These are phyloP conservation scores for Aspergillus taichungensis DNA, from an alignment of 495 filamentous ascomycete genomes.

Conservation along the genomic window DNA sequence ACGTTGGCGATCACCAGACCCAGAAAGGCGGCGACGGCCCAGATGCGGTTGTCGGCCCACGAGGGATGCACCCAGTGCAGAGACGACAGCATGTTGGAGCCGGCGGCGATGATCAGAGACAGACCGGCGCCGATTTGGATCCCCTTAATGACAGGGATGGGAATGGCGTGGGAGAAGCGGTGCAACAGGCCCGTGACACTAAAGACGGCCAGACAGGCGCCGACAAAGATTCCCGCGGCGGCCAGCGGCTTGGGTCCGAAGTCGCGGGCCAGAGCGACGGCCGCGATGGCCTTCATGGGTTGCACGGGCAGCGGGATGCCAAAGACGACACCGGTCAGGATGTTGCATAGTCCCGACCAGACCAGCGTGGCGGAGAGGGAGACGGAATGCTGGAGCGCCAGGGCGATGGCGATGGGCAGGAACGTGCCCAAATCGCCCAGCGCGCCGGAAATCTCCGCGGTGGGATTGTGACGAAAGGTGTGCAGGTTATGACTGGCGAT, in stretches of 20 bases:
- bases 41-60: constrained; percentile 64
- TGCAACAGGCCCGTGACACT: constrained; percentile 65
- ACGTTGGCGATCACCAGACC: constrained; percentile 54
- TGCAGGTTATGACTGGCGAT: constrained; percentile 26
- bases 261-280: constrained; percentile 64
- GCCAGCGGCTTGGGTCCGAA: constrained; percentile 56
- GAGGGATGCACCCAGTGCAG: constrained; percentile 50
- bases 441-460: constrained; percentile 80
- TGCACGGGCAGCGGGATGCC: constrained; percentile 83
- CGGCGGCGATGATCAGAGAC: constrained; percentile 65
- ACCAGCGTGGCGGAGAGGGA: constrained; percentile 76
- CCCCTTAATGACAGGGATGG: constrained; percentile 80
- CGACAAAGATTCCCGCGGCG: constrained; percentile 72
- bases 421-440: constrained; percentile 89
- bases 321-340: constrained; percentile 70
- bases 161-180: constrained; percentile 62
- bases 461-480: constrained; percentile 46
- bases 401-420: constrained; percentile 77
- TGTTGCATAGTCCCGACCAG: constrained; percentile 79
- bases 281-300: constrained; percentile 88
- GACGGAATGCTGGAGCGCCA: constrained; percentile 65
- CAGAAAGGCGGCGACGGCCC: constrained; percentile 61
- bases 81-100: constrained; percentile 49
- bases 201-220: constrained; percentile 60
- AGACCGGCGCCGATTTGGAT: constrained; percentile 90